These are phyloP conservation scores for Monosporascus sp. DNA, from an alignment of 2,329 filamentous ascomycete species.

Conservation along the genomic window DNA sequence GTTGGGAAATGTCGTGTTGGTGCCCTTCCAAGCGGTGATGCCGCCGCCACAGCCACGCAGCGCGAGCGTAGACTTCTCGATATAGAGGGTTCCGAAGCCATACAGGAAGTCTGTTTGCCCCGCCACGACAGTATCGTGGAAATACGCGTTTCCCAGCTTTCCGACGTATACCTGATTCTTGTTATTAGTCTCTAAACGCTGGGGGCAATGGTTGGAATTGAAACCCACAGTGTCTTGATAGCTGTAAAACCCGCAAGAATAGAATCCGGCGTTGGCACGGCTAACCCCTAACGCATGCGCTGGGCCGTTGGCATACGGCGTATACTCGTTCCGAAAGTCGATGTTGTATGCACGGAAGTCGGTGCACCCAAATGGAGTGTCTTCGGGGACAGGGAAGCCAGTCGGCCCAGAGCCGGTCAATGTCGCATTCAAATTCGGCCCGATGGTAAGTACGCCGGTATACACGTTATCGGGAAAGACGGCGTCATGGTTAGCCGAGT, in stretches of 20 bases:
- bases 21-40: constrained; percentile 63
- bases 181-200: no score
- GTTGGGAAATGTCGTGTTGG: constrained; percentile 60
- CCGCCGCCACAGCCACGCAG: constrained; percentile 60
- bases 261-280: constrained; percentile 62
- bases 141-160: constrained; percentile 61
- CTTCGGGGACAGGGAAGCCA: constrained; percentile 53
- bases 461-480: constrained; percentile 53
- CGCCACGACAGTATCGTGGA: constrained; percentile 54
- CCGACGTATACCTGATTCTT: constrained; percentile 52
- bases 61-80: constrained; percentile 46
- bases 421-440: constrained; percentile 57
- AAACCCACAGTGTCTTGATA: constrained; percentile 60
- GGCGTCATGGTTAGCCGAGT: constrained; percentile 45
- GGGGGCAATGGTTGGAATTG: neutral
- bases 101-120: constrained; percentile 66
- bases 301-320: constrained; percentile 45
- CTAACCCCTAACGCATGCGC: constrained; percentile 55
- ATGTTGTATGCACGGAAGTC: constrained; percentile 64
- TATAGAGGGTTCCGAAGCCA: constrained; percentile 60
- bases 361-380: constrained; percentile 56
- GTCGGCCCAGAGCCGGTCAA: constrained; percentile 57
- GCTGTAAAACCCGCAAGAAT: constrained; percentile 59
- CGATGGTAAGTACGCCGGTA: constrained; percentile 56
- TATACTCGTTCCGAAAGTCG: constrained; percentile 57